These are phyloP conservation scores for Trypanosoma theileri DNA, from an alignment of 208 protist species.

Conservation along the genomic window DNA sequence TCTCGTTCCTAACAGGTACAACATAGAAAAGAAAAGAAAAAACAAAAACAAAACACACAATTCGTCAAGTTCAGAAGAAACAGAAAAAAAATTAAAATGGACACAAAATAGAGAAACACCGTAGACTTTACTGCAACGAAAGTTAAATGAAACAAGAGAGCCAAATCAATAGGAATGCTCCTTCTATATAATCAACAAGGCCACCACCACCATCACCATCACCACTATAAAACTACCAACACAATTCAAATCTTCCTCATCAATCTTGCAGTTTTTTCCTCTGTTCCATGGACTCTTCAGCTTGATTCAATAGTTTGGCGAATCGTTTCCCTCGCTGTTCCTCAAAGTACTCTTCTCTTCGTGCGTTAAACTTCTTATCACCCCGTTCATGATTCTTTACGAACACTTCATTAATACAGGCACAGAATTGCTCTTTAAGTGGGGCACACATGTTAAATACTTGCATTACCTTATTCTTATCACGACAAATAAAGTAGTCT, in stretches of 20 bases:
- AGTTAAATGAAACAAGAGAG: too few species aligned
- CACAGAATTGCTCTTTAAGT: slow-evolving; percentile 83
- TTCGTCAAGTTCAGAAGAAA: too few species aligned
- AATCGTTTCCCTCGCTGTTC: slow-evolving; percentile 61
- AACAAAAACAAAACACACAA: too few species aligned
- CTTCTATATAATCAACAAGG: too few species aligned
- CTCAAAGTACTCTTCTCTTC: slow-evolving; percentile 61
- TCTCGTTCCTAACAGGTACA: too few species aligned
- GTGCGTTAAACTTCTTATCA: slow-evolving; percentile 78
- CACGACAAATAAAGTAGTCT: slow-evolving; percentile 84
- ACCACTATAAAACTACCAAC: too few species aligned
- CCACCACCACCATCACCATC: too few species aligned
- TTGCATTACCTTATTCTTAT: slow-evolving; percentile 66
- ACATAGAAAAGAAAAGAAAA: too few species aligned
- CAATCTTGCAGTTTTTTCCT: slow-evolving; percentile 73
- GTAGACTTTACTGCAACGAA: too few species aligned
- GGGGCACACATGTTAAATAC: slow-evolving; percentile 79
- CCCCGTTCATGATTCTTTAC: slow-evolving; percentile 78
- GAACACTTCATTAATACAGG: slow-evolving; percentile 86
- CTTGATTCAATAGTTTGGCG: slow-evolving; percentile 57
- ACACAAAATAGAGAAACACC: too few species aligned
- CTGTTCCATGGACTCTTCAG: slow-evolving; percentile 61
- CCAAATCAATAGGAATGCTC: too few species aligned
- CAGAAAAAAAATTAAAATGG: too few species aligned
- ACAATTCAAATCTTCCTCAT: neutral